Evolutionary conservation across 1,284 basidiomycete genomes (phyloP), one percentile per base, ranked within the genome.

Genomic region (Cryptococcus sp.): DNA sequence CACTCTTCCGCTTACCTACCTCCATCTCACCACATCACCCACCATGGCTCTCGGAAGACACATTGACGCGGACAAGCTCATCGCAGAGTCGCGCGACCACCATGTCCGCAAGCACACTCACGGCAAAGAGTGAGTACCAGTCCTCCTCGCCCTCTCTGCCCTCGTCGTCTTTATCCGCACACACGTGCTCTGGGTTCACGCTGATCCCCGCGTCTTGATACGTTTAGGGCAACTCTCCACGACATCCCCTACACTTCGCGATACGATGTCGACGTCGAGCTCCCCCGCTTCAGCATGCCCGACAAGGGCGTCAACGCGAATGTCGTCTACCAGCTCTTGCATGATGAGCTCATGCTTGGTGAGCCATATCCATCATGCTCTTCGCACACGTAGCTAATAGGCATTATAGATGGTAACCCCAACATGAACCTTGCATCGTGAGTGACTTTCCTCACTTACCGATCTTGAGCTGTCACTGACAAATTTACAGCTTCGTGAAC

Each of bases 321-420:
- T 19, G 78, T 75, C 5, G 85, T 87, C 0, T 91, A 92, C 72
- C 88, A 90, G 75, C 79, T 95, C 58, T 86, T 96, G 58, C 90
- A 89, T 70, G 89, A 93, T 67, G 90, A 94, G 75, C 82, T 94
- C 50, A 77, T 82, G 56, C 84, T 93, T 38, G 70, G 70, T 72
- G 23, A 55, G 66, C 67, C 38, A 7, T 7, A 40, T 20, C 49
- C 45, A 20, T 27, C 17, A 10, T 35, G 15, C 25, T 47, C 10
- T 35, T 4, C 11, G 42, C 40, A 45, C 10, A 20, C 25, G 11
- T 13, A 47, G 50, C 56, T 53, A n/a, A 58, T 41, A 35, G 40
- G 5, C 15, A n/a, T 4, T n/a, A 19, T 5, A 70, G 92, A 94
- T 75, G 91, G 90, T 8, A 87, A 84, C 31, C 87, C 87, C 1